Conservation (phyloP, 164 flowering plant genomes). For the Paratinospora sagittata region DNA sequence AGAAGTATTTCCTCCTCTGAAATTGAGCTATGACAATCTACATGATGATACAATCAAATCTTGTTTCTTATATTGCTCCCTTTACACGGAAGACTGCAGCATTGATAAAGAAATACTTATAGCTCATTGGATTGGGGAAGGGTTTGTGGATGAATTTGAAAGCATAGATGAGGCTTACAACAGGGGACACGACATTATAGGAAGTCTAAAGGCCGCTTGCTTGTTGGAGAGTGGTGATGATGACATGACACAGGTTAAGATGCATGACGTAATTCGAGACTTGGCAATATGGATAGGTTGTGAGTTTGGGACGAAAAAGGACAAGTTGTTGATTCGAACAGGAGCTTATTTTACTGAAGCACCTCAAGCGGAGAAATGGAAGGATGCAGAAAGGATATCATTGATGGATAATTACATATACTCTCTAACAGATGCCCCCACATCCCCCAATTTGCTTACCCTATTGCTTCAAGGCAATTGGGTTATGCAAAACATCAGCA, state of each 20-base stretch:
- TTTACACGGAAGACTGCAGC: background rate
- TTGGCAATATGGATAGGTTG: no score
- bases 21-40: conserved; percentile 2
- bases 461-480: conserved; percentile 4
- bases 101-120: conserved; percentile 1
- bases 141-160: background rate
- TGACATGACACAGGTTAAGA: conserved; percentile 1
- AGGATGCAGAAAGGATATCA: no score
- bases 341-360: no score
- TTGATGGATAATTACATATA: no score
- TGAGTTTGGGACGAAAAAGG: background rate
- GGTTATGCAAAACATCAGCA: background rate
- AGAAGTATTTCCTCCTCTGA: background rate
- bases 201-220: background rate
- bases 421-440: conserved; percentile 2
- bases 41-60: background rate
- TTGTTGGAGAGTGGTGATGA: background rate
- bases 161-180: background rate
- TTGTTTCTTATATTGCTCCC: conserved; percentile 6
- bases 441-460: conserved; percentile 16
- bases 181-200: no score
- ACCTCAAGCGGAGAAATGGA: no score
- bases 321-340: no score
- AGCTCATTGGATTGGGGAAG: conserved; percentile 6
- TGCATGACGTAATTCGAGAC: conserved; percentile 7